Conservation (phyloP, 2,329 filamentous ascomycete genomes). For the Penicillium psychrosexuale region DNA sequence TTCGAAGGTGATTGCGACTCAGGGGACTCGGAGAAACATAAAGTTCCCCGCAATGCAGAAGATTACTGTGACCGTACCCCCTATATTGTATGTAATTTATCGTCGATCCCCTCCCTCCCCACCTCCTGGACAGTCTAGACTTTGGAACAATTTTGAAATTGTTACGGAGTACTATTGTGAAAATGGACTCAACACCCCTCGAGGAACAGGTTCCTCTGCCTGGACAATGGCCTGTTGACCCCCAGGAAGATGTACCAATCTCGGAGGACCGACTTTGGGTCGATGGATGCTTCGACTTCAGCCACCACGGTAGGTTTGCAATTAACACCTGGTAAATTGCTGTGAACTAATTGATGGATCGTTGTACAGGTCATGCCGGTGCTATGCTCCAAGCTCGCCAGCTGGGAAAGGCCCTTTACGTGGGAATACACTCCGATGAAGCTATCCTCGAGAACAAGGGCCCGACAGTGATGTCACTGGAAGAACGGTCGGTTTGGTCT, state of each 20-base stretch:
- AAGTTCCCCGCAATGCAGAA: conserved; percentile 5
- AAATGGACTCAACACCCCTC: conserved; percentile 18
- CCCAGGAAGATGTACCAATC: conserved; percentile 58
- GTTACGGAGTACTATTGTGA: not conserved
- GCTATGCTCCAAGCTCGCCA: conserved; percentile 95
- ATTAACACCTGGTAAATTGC: conserved; percentile 1
- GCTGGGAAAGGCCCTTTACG: conserved; percentile 81
- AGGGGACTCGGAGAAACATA: not conserved
- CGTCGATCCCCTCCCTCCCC: conserved; percentile 4
- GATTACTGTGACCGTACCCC: conserved; percentile 4
- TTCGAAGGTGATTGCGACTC: not conserved
- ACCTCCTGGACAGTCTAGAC: not conserved
- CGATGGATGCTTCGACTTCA: conserved; percentile 98
- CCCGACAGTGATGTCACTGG: conserved; percentile 91
- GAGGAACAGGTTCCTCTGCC: conserved; percentile 47
- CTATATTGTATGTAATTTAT: conserved; percentile 5
- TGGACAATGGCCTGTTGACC: conserved; percentile 63
- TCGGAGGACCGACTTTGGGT: conserved; percentile 84
- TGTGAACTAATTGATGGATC: conserved; percentile 5
- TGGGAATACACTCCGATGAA: conserved; percentile 94
- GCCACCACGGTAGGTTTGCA: conserved; percentile 72
- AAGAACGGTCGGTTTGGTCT: conserved; percentile 64
- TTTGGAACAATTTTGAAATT: not conserved
- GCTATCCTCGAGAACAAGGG: conserved; percentile 96
- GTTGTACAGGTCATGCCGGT: conserved; percentile 74